Base-by-base conservation (phyloP, 1,284 basidiomycete species). In the Heterobasidion parviporum region DNA sequence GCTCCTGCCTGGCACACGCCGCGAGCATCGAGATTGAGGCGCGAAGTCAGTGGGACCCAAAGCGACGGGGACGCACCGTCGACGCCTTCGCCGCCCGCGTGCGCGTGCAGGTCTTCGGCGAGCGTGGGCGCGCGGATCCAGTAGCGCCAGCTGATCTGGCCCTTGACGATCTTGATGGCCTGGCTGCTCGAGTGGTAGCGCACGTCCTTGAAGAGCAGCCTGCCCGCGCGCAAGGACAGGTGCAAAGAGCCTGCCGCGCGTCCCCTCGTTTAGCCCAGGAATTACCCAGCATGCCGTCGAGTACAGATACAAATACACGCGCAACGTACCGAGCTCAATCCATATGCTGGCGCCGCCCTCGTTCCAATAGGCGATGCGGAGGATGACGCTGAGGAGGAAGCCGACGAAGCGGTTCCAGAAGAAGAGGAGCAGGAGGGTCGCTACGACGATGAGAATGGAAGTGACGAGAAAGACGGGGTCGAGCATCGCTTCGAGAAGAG, bases 161-260 rank as follows among this genome's bases (percentile, higher is more conserved):
- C 88, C 68, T 92, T 91, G 53, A 92, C 81, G 52, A 92, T 80
- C 58, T 83, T 83, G 50, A 94, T 76, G 8, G 89, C 91, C 68
- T 95, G 87, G 69, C 94, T 96, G 65, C 90, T 89, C 1, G 92
- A 94, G 68, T 95, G 84, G 67, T 96, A 97, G 34, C 81, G 77
- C 26, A 95, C 70, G 66, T 96, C 89, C 70, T 91, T 91, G 64
- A 96, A 78, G 14, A 93, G 77, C 54, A 98, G 85, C 60, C 92
- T 76, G 15, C 94, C 94, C 2, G 87, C 84, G 26, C 96, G 72
- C n/a, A 94, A 74, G 1, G 94, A 94, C 69, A 97, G 83, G 65
- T 95, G 92, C 43, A 95, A 79, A n/a, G 92, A 90, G 16, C 92
- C 90, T 89, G 61, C 8, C 54, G 50, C 7, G 43, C 47, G 38